Evolutionary conservation across 2,329 filamentous ascomycete genomes (phyloP), one percentile per base, ranked within the genome.

Genomic region (Nemania abortiva): DNA sequence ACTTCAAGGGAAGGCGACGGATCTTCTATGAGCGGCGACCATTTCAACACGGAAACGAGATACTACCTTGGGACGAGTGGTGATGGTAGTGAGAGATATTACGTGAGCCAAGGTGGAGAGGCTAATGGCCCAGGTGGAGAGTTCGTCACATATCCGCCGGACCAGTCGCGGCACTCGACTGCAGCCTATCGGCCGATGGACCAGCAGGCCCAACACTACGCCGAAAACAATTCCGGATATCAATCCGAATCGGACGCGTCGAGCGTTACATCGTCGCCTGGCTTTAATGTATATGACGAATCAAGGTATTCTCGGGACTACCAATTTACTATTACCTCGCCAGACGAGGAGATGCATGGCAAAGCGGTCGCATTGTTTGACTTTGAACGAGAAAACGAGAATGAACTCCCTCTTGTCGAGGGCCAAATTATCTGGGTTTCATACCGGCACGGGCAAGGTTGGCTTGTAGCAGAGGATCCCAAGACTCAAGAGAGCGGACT

Each of bases 401-500:
- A 98, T 78, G 96, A 99, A 81, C 84, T 99, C 66, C 94, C 94
- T 3, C 84, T 99, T 55, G 90, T 93, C 0, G 96, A 99, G 81
- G 96, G 96, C 6, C 96, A 99, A 78, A 93, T 98, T 66, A 97
- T 99, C 65, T 92, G 96, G 85, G 95, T 99, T 27, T 97, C 94
- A 18, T 99, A 98, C 80, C 89, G 96, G 52, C 95, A 98, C 78
- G 95, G 95, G 18, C 94, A 98, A 81, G 96, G 96, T 64, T 99
- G 96, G 96, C 86, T 99, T 60, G 96, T 99, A 27, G 96, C 96
- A 3, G 93, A 98, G 82, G 96, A 99, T 77, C 95, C 95, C 13
- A 95, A 94, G 80, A 98, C 94, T 0, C 94, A 90, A 73, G 96
- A 99, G 82, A 97, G 94, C 76, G 96, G 96, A 0, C 86, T 99